Percentiles rank a stretch among this genome's conserved stretches.
phyloP scores from a whole-genome alignment of 2,329 filamentous ascomycete species.

The Amylocarpus encephaloides region DNA sequence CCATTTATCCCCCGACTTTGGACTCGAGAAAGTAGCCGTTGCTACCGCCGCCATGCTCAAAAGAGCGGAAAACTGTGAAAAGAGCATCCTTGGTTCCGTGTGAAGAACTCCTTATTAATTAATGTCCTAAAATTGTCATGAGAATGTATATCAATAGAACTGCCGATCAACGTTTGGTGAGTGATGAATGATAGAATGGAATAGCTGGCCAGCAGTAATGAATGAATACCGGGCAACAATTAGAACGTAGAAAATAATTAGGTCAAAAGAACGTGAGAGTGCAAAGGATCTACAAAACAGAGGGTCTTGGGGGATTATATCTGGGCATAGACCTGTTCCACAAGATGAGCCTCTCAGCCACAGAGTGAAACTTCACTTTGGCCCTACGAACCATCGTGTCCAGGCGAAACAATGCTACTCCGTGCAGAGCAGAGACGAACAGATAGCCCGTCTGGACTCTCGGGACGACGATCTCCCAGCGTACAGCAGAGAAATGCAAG shows the following conservation, averaged over 20 bases:
- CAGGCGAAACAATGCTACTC: constrained; percentile 1
- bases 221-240: constrained; percentile 9
- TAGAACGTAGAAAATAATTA: constrained; percentile 2
- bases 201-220: constrained; percentile 17
- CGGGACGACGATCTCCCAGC: constrained; percentile 1
- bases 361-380: neutral
- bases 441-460: neutral
- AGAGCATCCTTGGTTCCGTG: constrained; percentile 12
- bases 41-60: constrained; percentile 8
- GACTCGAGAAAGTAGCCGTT: constrained; percentile 9
- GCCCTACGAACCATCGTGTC: neutral
- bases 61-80: constrained; percentile 7
- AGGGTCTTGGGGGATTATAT: neutral
- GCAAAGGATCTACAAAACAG: neutral
- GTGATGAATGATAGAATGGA: constrained; percentile 7
- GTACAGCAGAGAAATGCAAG: constrained; percentile 1
- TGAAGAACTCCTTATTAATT: neutral
- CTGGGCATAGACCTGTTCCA: neutral
- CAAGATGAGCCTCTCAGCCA: too few relatives aligned
- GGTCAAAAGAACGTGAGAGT: constrained; percentile 2
- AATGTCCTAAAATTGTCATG: neutral
- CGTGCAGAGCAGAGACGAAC: neutral
- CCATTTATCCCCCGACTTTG: constrained; percentile 14
- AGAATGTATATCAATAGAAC: neutral
- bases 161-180: neutral